A percentile compares a stretch with the other conserved stretches of the same genome.
These are phyloP conservation scores for Solanum habrochaites DNA, from an alignment of 257 asterid species.

Conservation along the genomic window DNA sequence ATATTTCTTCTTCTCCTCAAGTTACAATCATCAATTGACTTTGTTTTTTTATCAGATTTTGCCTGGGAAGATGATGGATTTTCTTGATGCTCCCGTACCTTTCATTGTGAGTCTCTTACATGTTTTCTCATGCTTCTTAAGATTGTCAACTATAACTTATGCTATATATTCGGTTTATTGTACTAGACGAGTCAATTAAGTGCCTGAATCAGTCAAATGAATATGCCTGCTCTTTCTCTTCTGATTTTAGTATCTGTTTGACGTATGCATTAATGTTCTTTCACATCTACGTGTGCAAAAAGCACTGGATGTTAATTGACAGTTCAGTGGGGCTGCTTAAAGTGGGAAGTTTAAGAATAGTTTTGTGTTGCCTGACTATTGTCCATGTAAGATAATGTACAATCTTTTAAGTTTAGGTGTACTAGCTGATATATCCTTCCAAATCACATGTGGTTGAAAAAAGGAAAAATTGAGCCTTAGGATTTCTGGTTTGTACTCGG, in stretches of 20 bases:
- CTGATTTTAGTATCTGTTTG: not conserved
- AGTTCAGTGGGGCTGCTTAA: not conserved
- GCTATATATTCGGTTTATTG: not conserved
- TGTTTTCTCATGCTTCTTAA: not conserved
- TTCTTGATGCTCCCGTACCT: conserved; percentile 97
- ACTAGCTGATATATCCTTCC: not conserved
- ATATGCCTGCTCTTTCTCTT: not conserved
- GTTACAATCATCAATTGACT: not conserved
- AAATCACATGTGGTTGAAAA: not conserved
- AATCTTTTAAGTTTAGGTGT: not conserved
- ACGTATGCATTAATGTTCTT: not conserved
- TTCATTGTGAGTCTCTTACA: conserved; percentile 55
- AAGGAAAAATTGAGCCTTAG: not conserved
- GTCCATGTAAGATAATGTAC: not conserved
- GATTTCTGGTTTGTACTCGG: not conserved
- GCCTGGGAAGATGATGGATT: conserved; percentile 88
- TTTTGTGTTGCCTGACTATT: not conserved
- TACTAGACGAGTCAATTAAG: not conserved
- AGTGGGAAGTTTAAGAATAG: not conserved
- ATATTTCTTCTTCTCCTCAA: not conserved
- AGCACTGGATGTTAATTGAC: not conserved
- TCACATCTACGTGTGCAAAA: not conserved
- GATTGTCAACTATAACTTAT: not conserved
- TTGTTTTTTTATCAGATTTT: conserved; percentile 40
- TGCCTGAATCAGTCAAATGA: not conserved